Base-by-base conservation (phyloP, 1,284 basidiomycete genomes). In the Malassezia japonica region DNA sequence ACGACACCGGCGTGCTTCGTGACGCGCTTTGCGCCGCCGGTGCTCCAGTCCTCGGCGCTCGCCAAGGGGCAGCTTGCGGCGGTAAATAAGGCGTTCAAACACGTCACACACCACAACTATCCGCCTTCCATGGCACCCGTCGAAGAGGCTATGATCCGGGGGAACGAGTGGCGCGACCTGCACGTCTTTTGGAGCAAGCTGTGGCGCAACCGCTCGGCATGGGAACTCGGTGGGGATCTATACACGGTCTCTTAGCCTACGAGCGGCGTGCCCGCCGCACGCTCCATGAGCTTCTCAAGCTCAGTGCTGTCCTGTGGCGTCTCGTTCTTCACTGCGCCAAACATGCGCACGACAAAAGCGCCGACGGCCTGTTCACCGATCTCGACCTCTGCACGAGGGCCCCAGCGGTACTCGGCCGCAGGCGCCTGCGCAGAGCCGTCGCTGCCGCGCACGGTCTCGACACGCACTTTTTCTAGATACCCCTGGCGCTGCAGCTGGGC, bases 381-480 rank as follows among this genome's bases (percentile, higher is more conserved):
- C 50, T 72, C 70, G 13, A 50, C 50, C 20, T 70, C 64, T 1
- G 62, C 57, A 6, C 70, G 38, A 9, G 68, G 53, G 1, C 70
- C 70, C 70, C 70, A 72, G 10, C 61, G 48, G 55, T 59, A 72
- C 37, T 67, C 69, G 28, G 61, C 38, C 2, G 31, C 33, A 9
- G 60, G 53, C 15, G 56, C 60, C 0, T 33, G 35, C 13, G 29
- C 33, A 2, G 27, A 15, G 15, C 40, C 40, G 18, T 42, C 40
- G 12, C 13, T 13, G 25, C 20, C 40, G 13, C 40, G 40, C 1
- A 32, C 40, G 13, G 40, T 31, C 4, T 42, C 27, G 6, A 21
- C 16, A 18, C 40, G 56, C 7, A 48, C 25, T 4, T 49, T 49
- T 28, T 72, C 68, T 39, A 72, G 55, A 61, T 72, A 72, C 31